These are phyloP conservation scores for Neophaeococcomyces aloes DNA, from an alignment of 2,329 filamentous ascomycete species.

Conservation along the genomic window DNA sequence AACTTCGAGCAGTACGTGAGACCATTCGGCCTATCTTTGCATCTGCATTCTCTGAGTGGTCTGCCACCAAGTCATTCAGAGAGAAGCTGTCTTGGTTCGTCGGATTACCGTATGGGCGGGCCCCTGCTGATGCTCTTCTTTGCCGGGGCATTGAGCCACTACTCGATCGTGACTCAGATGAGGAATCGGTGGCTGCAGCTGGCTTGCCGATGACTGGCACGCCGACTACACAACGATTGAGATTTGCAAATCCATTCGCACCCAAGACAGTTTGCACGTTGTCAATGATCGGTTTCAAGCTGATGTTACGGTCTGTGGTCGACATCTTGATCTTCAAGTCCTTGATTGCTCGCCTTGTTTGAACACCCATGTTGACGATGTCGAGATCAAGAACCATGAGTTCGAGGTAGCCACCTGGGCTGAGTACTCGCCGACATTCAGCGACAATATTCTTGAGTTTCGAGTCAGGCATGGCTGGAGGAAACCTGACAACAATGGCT, in stretches of 20 bases:
- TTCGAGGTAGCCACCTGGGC: slow-evolving; percentile 40
- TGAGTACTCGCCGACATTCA: slow-evolving; percentile 40
- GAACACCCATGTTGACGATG: slow-evolving; percentile 41
- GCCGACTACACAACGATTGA: slow-evolving; percentile 40
- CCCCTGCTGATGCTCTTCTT: slow-evolving; percentile 23
- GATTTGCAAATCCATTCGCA: slow-evolving; percentile 36
- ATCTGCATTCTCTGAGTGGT: slow-evolving; percentile 60
- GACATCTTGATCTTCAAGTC: slow-evolving; percentile 38
- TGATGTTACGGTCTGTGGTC: slow-evolving; percentile 32
- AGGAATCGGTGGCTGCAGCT: slow-evolving; percentile 32
- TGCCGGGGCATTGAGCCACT: slow-evolving; percentile 25
- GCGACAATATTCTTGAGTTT: slow-evolving; percentile 36
- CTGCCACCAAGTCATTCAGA: slow-evolving; percentile 62
- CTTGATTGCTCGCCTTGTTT: slow-evolving; percentile 35
- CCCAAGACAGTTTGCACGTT: slow-evolving; percentile 38
- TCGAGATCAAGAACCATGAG: slow-evolving; percentile 41
- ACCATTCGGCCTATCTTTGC: slow-evolving; percentile 88
- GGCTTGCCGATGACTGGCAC: slow-evolving; percentile 39
- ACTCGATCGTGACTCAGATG: slow-evolving; percentile 21
- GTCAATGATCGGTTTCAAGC: slow-evolving; percentile 38
- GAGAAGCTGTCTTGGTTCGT: slow-evolving; percentile 26
- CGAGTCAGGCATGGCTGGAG: slow-evolving; percentile 34
- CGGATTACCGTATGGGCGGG: slow-evolving; percentile 9
- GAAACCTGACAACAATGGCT: slow-evolving; percentile 37
- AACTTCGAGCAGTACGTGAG: slow-evolving; percentile 84